Conservation (phyloP, 148 eudicot genomes). For the Camellia granthamiana region DNA sequence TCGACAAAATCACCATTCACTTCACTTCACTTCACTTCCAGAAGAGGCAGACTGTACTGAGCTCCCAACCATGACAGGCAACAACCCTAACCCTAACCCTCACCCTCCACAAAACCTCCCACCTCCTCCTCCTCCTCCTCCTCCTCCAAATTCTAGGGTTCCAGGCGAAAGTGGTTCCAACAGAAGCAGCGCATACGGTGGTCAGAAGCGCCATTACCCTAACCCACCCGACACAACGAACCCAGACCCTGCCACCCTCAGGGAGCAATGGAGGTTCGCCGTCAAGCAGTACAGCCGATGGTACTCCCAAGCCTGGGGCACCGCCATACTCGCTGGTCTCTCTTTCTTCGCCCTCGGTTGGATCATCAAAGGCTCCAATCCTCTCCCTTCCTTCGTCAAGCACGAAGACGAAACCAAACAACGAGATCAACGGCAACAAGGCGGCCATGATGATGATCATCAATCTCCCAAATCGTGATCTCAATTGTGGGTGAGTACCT, state of each 20-base stretch:
- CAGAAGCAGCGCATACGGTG: not conserved
- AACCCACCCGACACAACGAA: conserved; percentile 56
- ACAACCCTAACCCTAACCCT: conserved; percentile 24
- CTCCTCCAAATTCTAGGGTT: conserved; percentile 15
- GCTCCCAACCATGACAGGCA: conserved; percentile 21
- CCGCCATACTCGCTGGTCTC: conserved; percentile 88
- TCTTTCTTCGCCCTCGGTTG: conserved; percentile 96
- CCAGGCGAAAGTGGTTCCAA: conserved; percentile 14
- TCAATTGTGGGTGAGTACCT: not conserved
- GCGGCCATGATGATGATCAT: not conserved
- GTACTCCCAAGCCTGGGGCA: conserved; percentile 99
- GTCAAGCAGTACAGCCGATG: conserved; percentile 79
- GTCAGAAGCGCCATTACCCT: conserved; percentile 33
- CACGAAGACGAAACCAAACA: not conserved
- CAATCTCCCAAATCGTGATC: conserved; percentile 8
- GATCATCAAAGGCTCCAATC: conserved; percentile 85
- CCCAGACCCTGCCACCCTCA: conserved; percentile 55
- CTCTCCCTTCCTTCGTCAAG: conserved; percentile 50
- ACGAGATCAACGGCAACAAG: not conserved
- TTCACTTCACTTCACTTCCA: too few species aligned
- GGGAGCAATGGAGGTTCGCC: conserved; percentile 89
- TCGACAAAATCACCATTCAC: too few species aligned
- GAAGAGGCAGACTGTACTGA: not conserved
- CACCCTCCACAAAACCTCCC: not conserved
- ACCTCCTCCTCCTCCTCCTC: not conserved